Conservation (phyloP, 768 basidiomycete genomes). For the Phylloporus sp. region DNA sequence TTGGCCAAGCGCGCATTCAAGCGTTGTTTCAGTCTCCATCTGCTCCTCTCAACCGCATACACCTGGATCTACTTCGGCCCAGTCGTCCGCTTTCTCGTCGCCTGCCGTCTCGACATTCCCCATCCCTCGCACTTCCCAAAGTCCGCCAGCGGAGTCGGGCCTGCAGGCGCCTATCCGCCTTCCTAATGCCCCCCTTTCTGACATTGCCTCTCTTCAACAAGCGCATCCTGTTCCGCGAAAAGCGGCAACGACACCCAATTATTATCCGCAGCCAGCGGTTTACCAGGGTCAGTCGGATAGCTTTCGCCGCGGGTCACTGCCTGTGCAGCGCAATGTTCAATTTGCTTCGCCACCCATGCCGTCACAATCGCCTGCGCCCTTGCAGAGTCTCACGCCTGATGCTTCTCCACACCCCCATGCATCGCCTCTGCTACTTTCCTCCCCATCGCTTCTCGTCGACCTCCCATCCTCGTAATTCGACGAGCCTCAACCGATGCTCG, state of each 20-base stretch:
- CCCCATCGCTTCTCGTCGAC: conserved; percentile 19
- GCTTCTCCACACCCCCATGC: conserved; percentile 25
- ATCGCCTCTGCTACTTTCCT: conserved; percentile 27
- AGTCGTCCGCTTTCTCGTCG: conserved; percentile 63
- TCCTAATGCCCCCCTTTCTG: conserved; percentile 66
- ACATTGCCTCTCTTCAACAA: conserved; percentile 52
- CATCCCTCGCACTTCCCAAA: conserved; percentile 52
- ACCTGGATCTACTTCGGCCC: conserved; percentile 47
- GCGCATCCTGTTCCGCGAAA: conserved; percentile 32
- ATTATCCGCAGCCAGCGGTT: conserved; percentile 28
- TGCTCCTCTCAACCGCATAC: conserved; percentile 33
- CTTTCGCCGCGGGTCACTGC: conserved; percentile 31
- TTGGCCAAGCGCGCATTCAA: not conserved
- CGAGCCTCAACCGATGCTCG: not conserved
- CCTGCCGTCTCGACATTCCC: conserved; percentile 56
- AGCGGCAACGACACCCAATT: conserved; percentile 28
- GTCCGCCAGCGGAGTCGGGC: conserved; percentile 47
- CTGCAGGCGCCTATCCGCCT: conserved; percentile 50
- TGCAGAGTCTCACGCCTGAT: conserved; percentile 27
- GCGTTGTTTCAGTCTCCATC: conserved; percentile 19
- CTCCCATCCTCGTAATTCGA: conserved; percentile 17
- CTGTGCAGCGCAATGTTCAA: conserved; percentile 24
- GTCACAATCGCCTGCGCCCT: conserved; percentile 23
- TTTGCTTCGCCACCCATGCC: conserved; percentile 31
- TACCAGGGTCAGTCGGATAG: conserved; percentile 28